Conservation (phyloP, 495 filamentous ascomycete species). For the Podospora sp. region DNA sequence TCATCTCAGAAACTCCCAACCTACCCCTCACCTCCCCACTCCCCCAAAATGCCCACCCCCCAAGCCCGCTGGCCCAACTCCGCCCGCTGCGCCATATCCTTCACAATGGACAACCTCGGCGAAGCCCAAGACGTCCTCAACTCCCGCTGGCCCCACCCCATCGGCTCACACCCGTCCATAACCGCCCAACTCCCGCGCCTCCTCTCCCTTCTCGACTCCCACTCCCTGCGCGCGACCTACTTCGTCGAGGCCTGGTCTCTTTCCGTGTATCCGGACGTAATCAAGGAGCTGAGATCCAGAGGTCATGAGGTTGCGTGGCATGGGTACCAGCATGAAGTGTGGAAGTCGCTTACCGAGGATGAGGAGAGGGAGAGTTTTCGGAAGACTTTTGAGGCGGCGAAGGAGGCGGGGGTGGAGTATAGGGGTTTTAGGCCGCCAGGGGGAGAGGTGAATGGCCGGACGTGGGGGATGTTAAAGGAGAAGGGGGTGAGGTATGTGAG, state of each 20-base stretch:
- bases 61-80: slow-evolving; percentile 31
- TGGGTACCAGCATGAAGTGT: slow-evolving; percentile 40
- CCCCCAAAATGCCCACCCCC: background rate
- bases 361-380: slow-evolving; percentile 27
- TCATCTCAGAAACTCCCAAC: too few species aligned
- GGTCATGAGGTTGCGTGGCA: slow-evolving; percentile 43
- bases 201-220: slow-evolving; percentile 30
- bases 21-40: background rate
- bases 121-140: slow-evolving; percentile 41
- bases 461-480: slow-evolving; percentile 29
- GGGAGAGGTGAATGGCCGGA: slow-evolving; percentile 30
- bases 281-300: slow-evolving; percentile 15
- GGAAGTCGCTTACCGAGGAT: slow-evolving; percentile 23
- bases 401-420: slow-evolving; percentile 26
- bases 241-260: slow-evolving; percentile 43
- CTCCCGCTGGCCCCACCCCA: slow-evolving; percentile 30
- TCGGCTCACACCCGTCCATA: slow-evolving; percentile 36
- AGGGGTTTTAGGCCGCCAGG: slow-evolving; percentile 40
- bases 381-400: slow-evolving; percentile 29
- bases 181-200: slow-evolving; percentile 37
- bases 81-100: slow-evolving; percentile 36
- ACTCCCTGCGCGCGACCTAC: slow-evolving; percentile 37
- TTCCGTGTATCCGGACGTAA: slow-evolving; percentile 31
- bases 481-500: slow-evolving; percentile 30
- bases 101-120: slow-evolving; percentile 45